These are phyloP conservation scores for Anacardium occidentale DNA, from an alignment of 345 rosid species.

Conservation along the genomic window DNA sequence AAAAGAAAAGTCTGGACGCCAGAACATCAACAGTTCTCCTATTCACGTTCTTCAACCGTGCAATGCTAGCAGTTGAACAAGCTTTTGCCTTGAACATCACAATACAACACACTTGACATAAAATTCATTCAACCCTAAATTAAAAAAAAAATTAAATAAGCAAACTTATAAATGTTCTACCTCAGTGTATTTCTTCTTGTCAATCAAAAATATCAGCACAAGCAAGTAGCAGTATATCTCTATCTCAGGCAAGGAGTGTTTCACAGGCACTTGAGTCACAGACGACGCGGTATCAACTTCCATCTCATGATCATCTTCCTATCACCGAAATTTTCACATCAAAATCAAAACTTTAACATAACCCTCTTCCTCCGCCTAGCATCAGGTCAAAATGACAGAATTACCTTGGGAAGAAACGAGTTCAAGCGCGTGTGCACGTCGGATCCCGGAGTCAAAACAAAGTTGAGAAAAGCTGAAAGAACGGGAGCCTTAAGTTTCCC, in stretches of 20 bases:
- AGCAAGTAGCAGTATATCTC: constrained; percentile 53
- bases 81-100: constrained; percentile 44
- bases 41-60: constrained; percentile 45
- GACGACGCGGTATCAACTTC: constrained; percentile 55
- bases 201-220: constrained; percentile 52
- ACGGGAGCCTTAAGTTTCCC: constrained; percentile 39
- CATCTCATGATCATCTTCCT: constrained; percentile 60
- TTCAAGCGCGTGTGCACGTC: constrained; percentile 38
- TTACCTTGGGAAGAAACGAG: constrained; percentile 50
- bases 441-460: constrained; percentile 49
- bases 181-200: constrained; percentile 56
- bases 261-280: constrained; percentile 33
- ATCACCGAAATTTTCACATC: neutral
- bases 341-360: neutral
- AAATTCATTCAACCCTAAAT: neutral
- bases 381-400: neutral
- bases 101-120: constrained; percentile 1
- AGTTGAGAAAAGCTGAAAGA: constrained; percentile 40
- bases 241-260: constrained; percentile 42
- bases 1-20: constrained; percentile 53
- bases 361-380: neutral
- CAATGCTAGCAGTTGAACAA: constrained; percentile 51
- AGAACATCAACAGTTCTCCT: constrained; percentile 57
- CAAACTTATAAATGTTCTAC: constrained; percentile 14
- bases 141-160: neutral